Evolutionary conservation across 768 basidiomycete genomes (phyloP).

Genomic region (Boletus barrowsii): DNA sequence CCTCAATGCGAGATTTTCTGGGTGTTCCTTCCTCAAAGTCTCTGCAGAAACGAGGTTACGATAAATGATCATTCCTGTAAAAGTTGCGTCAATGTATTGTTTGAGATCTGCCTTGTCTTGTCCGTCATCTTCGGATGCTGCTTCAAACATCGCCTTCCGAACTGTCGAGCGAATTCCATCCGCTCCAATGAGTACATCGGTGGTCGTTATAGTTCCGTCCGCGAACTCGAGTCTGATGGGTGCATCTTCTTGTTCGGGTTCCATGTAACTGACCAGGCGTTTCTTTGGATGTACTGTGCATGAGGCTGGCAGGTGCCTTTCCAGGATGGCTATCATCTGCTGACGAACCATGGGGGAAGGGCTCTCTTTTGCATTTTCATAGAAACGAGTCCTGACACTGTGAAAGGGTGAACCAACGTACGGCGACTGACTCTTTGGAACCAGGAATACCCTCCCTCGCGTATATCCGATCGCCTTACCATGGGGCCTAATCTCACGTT

Average conservation of each 20-base stretch:
- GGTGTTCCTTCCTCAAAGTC: slow-evolving; percentile 24
- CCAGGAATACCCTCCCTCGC: slow-evolving; percentile 31
- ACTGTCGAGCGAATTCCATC: slow-evolving; percentile 40
- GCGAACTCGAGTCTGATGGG: slow-evolving; percentile 11
- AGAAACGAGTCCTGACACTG: background rate
- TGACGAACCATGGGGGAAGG: slow-evolving; percentile 18
- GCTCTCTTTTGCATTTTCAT: background rate
- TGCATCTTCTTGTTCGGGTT: slow-evolving; percentile 13
- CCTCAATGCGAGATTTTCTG: slow-evolving; percentile 22
- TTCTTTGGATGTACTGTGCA: slow-evolving; percentile 19
- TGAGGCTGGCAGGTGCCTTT: slow-evolving; percentile 17
- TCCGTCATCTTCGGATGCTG: background rate
- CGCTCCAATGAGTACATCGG: slow-evolving; percentile 45
- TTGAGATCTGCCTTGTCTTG: background rate
- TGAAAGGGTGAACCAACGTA: slow-evolving; percentile 3
- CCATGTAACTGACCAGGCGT: slow-evolving; percentile 16
- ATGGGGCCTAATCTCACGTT: slow-evolving; percentile 20
- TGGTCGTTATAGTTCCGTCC: slow-evolving; percentile 19
- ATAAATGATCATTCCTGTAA: slow-evolving; percentile 42
- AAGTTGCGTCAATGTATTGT: slow-evolving; percentile 30
- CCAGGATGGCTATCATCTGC: slow-evolving; percentile 17
- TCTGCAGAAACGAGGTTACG: slow-evolving; percentile 36
- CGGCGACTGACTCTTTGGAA: slow-evolving; percentile 21
- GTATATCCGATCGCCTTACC: slow-evolving; percentile 27
- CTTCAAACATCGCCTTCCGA: slow-evolving; percentile 25